Base-by-base conservation (phyloP, 331 rosid genomes). In the Prunus yedoensis region DNA sequence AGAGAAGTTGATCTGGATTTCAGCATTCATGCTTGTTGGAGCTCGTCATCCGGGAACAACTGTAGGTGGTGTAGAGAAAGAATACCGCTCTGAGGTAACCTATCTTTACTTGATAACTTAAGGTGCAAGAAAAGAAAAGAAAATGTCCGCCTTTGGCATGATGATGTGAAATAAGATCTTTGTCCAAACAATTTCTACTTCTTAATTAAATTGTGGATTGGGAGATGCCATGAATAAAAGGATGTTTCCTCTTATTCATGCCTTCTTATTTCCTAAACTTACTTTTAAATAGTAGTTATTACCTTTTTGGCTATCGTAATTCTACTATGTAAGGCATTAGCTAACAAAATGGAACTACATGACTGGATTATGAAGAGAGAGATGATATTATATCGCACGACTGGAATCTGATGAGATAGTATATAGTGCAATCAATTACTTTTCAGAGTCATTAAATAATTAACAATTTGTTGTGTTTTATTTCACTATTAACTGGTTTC, bases 1-100 rank as follows among this genome's bases (percentile, higher is more conserved):
- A 49, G 99, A 94, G 88, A 94, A 94, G 89, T 84, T 94, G 70
- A 92, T 94, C 83, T 94, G 99, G 99, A 92, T 94, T 80, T 90
- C 84, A 43, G 87, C 99, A 17, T 89, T 92, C 84, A 95, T 95
- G 99, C 96, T 94, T 80, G 99, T 92, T 45, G 97, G 99, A 84
- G 86, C 97, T 66, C 97, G 97, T 78, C 90, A 89, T 78, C 96
- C 94, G 6, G 91, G 97, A 53, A 88, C 90, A 70, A 69, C 91
- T 69, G 94, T 94, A 8, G 99, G 99, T 75, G 84, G 41, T 16
- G 97, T 92, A 70, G 99, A 92, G 80, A 89, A 84, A 77, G 97
- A 90, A 43, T 89, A 86, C 76, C 83, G 81, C 84, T 77, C 83
- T 46, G 99, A 94, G 72, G 99, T 94, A 88, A 81, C 87, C 64